Evolutionary conservation across 2,329 filamentous ascomycete species (phyloP).

Genomic region (Dactylonectria macrodidyma): DNA sequence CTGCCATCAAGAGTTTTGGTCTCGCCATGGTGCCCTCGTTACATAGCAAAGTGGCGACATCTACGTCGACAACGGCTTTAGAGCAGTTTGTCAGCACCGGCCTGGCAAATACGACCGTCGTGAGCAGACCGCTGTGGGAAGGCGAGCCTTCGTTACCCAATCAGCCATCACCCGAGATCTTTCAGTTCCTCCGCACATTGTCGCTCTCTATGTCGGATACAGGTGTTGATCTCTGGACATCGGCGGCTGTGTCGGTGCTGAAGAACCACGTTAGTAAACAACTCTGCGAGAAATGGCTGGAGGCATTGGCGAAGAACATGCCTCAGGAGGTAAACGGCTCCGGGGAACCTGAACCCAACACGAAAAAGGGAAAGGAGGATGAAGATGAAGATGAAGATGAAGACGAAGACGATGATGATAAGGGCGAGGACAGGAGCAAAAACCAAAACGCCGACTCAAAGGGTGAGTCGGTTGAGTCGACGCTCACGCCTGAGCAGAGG

Average conservation of each 20-base stretch:
- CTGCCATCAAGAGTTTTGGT: constrained; percentile 69
- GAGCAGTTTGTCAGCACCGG: constrained; percentile 61
- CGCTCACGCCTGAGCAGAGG: constrained; percentile 45
- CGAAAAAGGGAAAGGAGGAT: constrained; percentile 3
- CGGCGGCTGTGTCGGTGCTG: constrained; percentile 73
- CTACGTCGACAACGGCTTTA: constrained; percentile 66
- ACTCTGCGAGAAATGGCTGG: constrained; percentile 65
- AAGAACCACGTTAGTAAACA: constrained; percentile 70
- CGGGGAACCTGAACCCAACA: constrained; percentile 21
- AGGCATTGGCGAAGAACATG: constrained; percentile 54
- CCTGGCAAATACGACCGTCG: constrained; percentile 64
- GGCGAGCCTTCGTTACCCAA: constrained; percentile 81
- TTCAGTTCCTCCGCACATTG: constrained; percentile 79
- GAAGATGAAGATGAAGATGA: constrained; percentile 27
- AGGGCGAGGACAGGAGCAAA: constrained; percentile 25
- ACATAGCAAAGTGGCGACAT: constrained; percentile 72
- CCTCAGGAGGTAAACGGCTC: constrained; percentile 34
- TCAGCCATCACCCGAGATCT: constrained; percentile 82
- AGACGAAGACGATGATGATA: constrained; percentile 32
- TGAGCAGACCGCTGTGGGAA: constrained; percentile 83
- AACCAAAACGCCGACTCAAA: constrained; percentile 23
- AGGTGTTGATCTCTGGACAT: constrained; percentile 88
- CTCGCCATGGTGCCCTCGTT: constrained; percentile 73
- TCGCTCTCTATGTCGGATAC: constrained; percentile 76
- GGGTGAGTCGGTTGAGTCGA: constrained; percentile 10